phyloP scores from a whole-genome alignment of 257 asterid genomes.

The Solanum etuberosum region DNA sequence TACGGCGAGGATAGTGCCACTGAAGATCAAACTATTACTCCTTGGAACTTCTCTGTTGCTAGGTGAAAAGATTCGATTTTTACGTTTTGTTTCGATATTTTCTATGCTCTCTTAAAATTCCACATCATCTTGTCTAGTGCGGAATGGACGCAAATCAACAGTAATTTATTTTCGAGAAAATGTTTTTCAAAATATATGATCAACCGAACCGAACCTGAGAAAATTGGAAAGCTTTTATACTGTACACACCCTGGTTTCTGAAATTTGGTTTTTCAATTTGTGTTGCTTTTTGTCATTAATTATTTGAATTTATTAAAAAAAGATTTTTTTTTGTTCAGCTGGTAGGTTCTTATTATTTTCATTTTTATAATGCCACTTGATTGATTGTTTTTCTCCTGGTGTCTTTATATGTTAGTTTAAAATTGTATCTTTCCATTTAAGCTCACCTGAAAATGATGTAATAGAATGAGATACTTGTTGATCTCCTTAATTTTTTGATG shows the following conservation, averaged over 20 bases:
- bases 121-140: neutral
- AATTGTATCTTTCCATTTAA: neutral
- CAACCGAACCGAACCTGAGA: fast-evolving
- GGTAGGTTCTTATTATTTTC: neutral
- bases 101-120: conserved; percentile 2
- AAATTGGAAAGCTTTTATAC: neutral
- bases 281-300: neutral
- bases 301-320: neutral
- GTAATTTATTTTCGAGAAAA: neutral
- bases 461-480: neutral
- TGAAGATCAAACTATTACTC: conserved; percentile 60
- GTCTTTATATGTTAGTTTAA: neutral
- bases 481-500: neutral
- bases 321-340: neutral
- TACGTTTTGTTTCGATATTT: conserved; percentile 6
- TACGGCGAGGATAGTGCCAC: conserved; percentile 84
- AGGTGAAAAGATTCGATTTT: conserved; percentile 21
- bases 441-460: neutral
- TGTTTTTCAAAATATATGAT: neutral
- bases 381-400: neutral
- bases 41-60: conserved; percentile 68
- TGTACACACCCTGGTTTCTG: neutral
- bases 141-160: neutral
- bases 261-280: neutral
- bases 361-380: neutral